These are phyloP conservation scores for Eimeria necatrix DNA, from an alignment of 169 alveolate species.

Conservation along the genomic window DNA sequence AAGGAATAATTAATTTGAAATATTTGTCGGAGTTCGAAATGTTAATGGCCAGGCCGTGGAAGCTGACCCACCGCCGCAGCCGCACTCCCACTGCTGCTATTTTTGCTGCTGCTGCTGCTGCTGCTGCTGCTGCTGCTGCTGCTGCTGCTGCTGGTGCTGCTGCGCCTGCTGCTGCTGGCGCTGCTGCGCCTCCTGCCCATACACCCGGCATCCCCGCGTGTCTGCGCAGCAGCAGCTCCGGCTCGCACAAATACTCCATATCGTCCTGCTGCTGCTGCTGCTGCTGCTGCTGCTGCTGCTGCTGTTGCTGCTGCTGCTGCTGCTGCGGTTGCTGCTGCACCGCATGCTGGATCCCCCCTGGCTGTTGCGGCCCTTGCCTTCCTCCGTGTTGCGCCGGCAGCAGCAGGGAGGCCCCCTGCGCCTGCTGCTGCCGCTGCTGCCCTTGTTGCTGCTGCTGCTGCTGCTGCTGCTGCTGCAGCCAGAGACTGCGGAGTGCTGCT, in stretches of 20 bases:
- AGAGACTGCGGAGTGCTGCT: slow-evolving; percentile 72
- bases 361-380: background rate
- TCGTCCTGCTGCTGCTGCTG: background rate
- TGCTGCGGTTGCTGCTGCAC: too few relatives aligned
- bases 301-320: background rate
- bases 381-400: background rate
- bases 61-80: slow-evolving; percentile 83
- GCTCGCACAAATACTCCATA: background rate
- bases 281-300: background rate
- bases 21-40: slow-evolving; percentile 68
- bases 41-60: slow-evolving; percentile 87
- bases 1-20: slow-evolving; percentile 81
- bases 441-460: background rate
- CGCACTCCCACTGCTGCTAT: slow-evolving; percentile 84
- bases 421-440: background rate
- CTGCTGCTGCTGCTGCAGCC: background rate
- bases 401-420: background rate
- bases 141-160: too few relatives aligned
- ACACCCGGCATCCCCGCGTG: background rate
- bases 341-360: too few relatives aligned
- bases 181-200: slow-evolving; percentile 76
- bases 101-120: slow-evolving; percentile 81
- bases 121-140: slow-evolving; percentile 85
- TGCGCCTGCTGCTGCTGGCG: too few relatives aligned
- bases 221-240: background rate